These are phyloP conservation scores for Thalia dealbata DNA, from an alignment of 176 grass and related monocot genomes.

Conservation along the genomic window DNA sequence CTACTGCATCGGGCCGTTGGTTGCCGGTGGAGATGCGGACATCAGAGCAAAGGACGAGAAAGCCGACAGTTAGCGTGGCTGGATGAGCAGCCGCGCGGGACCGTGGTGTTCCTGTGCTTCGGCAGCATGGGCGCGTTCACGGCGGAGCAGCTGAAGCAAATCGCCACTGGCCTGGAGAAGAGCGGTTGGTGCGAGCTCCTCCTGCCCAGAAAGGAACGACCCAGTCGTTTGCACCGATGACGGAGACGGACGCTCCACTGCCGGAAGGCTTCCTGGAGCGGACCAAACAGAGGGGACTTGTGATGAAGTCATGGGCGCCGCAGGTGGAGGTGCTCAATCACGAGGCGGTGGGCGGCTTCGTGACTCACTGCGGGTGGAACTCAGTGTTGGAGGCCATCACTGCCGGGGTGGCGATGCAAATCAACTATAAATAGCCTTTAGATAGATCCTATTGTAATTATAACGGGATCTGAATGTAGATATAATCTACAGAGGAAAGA, in stretches of 20 bases:
- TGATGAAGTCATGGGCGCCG: constrained; percentile 43
- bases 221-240: neutral
- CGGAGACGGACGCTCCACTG: neutral
- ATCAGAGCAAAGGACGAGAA: neutral
- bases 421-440: too few relatives aligned
- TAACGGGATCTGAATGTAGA: too few relatives aligned
- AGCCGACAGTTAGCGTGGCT: constrained; percentile 14
- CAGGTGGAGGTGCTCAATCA: constrained; percentile 29
- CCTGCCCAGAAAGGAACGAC: neutral
- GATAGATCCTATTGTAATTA: too few relatives aligned
- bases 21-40: neutral
- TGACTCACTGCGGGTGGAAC: constrained; percentile 62
- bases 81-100: constrained; percentile 20
- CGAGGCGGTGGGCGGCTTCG: constrained; percentile 27
- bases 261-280: constrained; percentile 25
- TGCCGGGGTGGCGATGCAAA: constrained; percentile 28
- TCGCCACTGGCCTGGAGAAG: constrained; percentile 19
- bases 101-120: constrained; percentile 16
- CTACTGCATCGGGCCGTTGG: constrained; percentile 26
- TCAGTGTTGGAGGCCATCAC: constrained; percentile 28
- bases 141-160: constrained; percentile 19
- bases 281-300: constrained; percentile 21
- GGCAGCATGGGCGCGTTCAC: neutral
- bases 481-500: too few relatives aligned
- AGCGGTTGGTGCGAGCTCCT: constrained; percentile 3